Conservation (phyloP, 768 basidiomycete species). For the Rhodotorula taiwanensis region DNA sequence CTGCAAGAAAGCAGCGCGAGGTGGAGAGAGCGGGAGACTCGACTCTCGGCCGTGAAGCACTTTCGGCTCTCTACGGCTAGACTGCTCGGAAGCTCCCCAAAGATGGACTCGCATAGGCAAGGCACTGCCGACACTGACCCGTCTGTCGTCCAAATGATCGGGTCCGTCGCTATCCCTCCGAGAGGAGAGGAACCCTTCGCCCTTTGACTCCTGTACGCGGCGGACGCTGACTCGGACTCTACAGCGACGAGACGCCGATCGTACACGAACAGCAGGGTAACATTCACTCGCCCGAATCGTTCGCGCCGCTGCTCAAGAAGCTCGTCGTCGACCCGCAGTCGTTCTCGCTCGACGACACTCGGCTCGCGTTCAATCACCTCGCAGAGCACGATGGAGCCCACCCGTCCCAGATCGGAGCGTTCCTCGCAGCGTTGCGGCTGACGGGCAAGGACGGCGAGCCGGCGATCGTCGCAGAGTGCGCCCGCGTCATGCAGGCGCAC, state of each 20-base stretch:
- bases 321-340: conserved; percentile 50
- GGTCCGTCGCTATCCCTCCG: conserved; percentile 8
- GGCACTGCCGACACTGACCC: background rate
- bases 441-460: conserved; percentile 68
- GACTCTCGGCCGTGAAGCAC: too few species aligned
- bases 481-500: conserved; percentile 62
- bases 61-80: too few species aligned
- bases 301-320: conserved; percentile 67
- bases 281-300: conserved; percentile 62
- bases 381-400: conserved; percentile 56
- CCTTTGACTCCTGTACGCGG: background rate
- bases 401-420: conserved; percentile 76
- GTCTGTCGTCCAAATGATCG: conserved; percentile 12
- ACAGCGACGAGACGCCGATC: background rate
- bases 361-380: conserved; percentile 53
- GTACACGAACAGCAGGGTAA: background rate
- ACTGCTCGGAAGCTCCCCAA: too few species aligned
- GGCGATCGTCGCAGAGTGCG: conserved; percentile 71
- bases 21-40: background rate
- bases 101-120: background rate
- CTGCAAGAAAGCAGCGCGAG: too few species aligned
- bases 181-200: too few species aligned
- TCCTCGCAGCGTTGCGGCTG: conserved; percentile 76
- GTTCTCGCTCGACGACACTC: conserved; percentile 58
- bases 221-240: background rate